Conservation (phyloP, 331 rosid species). For the Spiraea crenata region DNA sequence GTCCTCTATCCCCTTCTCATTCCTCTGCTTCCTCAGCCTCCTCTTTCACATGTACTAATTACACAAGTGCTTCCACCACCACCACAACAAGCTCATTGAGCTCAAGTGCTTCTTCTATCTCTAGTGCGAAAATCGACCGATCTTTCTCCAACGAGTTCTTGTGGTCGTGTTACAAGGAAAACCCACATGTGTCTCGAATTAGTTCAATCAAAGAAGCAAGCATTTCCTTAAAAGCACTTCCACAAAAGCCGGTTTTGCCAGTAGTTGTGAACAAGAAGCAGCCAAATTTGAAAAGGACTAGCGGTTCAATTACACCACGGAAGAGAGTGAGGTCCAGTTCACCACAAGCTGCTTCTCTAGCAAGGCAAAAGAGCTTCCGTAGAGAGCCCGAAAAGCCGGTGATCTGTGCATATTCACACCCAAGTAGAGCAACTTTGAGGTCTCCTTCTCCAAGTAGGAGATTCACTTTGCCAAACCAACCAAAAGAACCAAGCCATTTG, state of each 20-base stretch:
- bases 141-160: slow-evolving; percentile 73
- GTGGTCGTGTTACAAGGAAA: slow-evolving; percentile 63
- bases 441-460: slow-evolving; percentile 65
- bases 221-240: slow-evolving; percentile 18
- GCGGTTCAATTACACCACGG: slow-evolving; percentile 24
- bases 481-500: slow-evolving; percentile 12
- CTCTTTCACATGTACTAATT: slow-evolving; percentile 42
- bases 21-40: slow-evolving; percentile 53
- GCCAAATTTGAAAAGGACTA: slow-evolving; percentile 10
- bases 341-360: slow-evolving; percentile 29
- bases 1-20: slow-evolving; percentile 55
- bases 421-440: slow-evolving; percentile 25
- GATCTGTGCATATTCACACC: slow-evolving; percentile 15
- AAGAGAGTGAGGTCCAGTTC: slow-evolving; percentile 57
- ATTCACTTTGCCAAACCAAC: slow-evolving; percentile 14
- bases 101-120: slow-evolving; percentile 45
- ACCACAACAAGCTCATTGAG: slow-evolving; percentile 33
- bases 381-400: slow-evolving; percentile 35
- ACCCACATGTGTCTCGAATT: slow-evolving; percentile 61
- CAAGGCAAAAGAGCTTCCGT: slow-evolving; percentile 65
- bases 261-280: slow-evolving; percentile 2
- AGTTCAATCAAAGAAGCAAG: slow-evolving; percentile 50
- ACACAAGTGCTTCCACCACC: slow-evolving; percentile 14
- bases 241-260: slow-evolving; percentile 7
- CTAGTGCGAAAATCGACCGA: slow-evolving; percentile 44